phyloP scores from a whole-genome alignment of 805 yeast genomes.

The Monosporozyma aquatica region DNA sequence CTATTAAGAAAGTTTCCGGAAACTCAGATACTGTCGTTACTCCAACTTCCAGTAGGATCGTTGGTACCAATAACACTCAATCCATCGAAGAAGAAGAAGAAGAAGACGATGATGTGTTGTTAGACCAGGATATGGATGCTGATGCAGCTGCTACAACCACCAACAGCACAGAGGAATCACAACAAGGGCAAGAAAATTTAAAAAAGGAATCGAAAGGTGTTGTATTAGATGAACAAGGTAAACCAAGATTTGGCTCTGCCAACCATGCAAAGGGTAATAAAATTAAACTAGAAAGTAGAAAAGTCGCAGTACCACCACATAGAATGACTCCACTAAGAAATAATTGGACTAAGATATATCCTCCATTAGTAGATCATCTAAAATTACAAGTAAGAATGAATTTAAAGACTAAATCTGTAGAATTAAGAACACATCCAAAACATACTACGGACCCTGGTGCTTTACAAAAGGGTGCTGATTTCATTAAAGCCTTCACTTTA shows the following conservation, averaged over 20 bases:
- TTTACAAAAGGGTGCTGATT: conserved; percentile 95
- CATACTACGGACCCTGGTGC: conserved; percentile 88
- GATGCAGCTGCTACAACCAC: conserved; percentile 12
- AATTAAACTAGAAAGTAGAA: conserved; percentile 78
- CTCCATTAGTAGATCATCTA: conserved; percentile 90
- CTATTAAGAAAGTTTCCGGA: conserved; percentile 23
- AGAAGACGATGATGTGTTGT: conserved; percentile 30
- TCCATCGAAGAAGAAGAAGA: conserved; percentile 30
- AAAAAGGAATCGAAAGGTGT: conserved; percentile 28
- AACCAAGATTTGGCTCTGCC: conserved; percentile 75
- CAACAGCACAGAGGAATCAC: background rate
- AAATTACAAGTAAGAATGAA: conserved; percentile 96
- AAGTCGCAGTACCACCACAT: conserved; percentile 92
- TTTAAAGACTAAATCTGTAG: conserved; percentile 75
- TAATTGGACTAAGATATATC: conserved; percentile 89
- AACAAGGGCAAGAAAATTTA: too few species aligned
- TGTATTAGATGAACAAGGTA: conserved; percentile 67
- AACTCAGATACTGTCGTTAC: background rate
- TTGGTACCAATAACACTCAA: conserved; percentile 26
- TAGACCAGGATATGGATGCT: conserved; percentile 26
- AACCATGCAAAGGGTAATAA: conserved; percentile 46
- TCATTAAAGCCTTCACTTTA: conserved; percentile 85
- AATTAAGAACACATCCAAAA: conserved; percentile 69
- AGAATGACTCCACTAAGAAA: conserved; percentile 89
- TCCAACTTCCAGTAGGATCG: conserved; percentile 22